Conservation (phyloP, 768 basidiomycete genomes). For the Baorangia bicolor region DNA sequence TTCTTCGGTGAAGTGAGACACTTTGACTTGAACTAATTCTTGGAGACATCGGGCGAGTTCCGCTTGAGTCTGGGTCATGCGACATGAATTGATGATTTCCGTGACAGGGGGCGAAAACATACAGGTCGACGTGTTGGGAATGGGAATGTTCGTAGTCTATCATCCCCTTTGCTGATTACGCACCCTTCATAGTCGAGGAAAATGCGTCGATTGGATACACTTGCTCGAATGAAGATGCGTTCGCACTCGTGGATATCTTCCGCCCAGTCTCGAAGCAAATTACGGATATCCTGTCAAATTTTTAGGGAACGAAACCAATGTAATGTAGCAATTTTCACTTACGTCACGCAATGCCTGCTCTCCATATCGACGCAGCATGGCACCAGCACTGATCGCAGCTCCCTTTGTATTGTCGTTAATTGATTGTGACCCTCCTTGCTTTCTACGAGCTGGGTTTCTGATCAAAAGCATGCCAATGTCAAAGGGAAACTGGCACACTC, state of each 20-base stretch:
- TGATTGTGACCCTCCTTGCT: conserved; percentile 95
- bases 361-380: conserved; percentile 89
- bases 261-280: conserved; percentile 78
- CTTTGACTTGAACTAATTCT: conserved; percentile 82
- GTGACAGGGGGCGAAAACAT: conserved; percentile 26
- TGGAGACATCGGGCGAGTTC: conserved; percentile 84
- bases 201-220: conserved; percentile 79
- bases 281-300: conserved; percentile 75
- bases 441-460: conserved; percentile 75
- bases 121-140: conserved; percentile 96
- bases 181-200: conserved; percentile 90
- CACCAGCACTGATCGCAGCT: conserved; percentile 91
- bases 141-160: conserved; percentile 83
- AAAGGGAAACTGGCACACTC: conserved; percentile 52
- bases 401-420: conserved; percentile 92
- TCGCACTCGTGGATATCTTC: conserved; percentile 87
- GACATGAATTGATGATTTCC: background rate
- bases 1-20: conserved; percentile 84
- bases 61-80: conserved; percentile 68
- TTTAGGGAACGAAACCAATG: background rate
- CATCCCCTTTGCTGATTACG: conserved; percentile 74
- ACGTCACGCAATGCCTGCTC: conserved; percentile 91
- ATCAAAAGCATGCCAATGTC: conserved; percentile 6
- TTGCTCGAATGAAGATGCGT: conserved; percentile 89
- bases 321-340: conserved; percentile 26